Conservation (phyloP, 1,284 basidiomycete genomes). For the Trichosporon asahii region DNA sequence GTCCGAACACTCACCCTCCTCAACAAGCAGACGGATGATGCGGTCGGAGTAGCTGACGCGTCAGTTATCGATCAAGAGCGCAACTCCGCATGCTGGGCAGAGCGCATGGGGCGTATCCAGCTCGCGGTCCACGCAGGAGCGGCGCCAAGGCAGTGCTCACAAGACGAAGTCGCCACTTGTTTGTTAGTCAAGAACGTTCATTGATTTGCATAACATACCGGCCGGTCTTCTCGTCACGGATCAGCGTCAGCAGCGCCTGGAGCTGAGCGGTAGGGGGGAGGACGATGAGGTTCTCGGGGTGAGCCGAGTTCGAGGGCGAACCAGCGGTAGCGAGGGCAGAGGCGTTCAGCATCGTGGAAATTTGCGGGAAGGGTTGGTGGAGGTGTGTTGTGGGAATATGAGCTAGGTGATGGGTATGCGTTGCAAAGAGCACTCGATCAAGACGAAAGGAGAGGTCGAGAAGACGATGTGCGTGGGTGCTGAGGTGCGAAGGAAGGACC, state of each 20-base stretch:
- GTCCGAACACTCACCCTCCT: slow-evolving; percentile 54
- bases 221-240: slow-evolving; percentile 76
- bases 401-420: not conserved
- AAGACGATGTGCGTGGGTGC: slow-evolving; percentile 1
- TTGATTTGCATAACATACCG: slow-evolving; percentile 32
- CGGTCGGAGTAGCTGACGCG: slow-evolving; percentile 57
- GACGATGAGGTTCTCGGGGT: slow-evolving; percentile 42
- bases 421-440: not conserved
- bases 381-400: not conserved
- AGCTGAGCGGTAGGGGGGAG: slow-evolving; percentile 71
- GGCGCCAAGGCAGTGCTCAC: slow-evolving; percentile 50
- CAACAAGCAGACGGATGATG: slow-evolving; percentile 61
- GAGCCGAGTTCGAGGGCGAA: not conserved
- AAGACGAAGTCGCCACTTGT: slow-evolving; percentile 90
- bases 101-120: too few species aligned
- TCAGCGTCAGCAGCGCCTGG: slow-evolving; percentile 93
- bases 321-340: slow-evolving; percentile 10
- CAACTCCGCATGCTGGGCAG: not conserved
- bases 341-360: slow-evolving; percentile 9
- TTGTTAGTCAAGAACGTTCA: slow-evolving; percentile 15
- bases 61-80: not conserved
- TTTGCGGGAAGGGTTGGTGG: not conserved
- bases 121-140: not conserved
- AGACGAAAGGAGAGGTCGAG: not conserved
- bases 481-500: not conserved